Percentiles rank a stretch among this genome's conserved stretches.
These are phyloP conservation scores for Xerocomus amazonicus DNA, from an alignment of 1,284 basidiomycete genomes.

Conservation along the genomic window DNA sequence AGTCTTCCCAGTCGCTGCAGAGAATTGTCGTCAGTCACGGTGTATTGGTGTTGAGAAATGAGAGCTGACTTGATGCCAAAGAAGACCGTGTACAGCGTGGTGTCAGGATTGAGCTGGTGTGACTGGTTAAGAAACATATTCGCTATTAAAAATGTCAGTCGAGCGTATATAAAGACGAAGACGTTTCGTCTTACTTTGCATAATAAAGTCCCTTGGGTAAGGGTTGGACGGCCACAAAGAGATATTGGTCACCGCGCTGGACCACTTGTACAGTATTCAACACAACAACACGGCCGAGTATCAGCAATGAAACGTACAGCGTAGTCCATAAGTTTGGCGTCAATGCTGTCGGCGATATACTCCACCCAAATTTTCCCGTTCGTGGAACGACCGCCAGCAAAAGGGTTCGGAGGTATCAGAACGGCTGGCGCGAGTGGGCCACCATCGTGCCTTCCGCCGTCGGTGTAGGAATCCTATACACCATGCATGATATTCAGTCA, in stretches of 20 bases:
- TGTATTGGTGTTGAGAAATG: background rate
- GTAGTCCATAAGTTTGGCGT: constrained; percentile 26
- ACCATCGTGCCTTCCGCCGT: constrained; percentile 36
- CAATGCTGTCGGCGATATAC: constrained; percentile 21
- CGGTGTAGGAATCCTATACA: constrained; percentile 32
- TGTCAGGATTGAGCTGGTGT: constrained; percentile 26
- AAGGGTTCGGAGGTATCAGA: constrained; percentile 28
- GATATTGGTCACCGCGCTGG: constrained; percentile 36
- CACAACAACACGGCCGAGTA: too few relatives aligned
- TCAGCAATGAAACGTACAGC: constrained; percentile 16
- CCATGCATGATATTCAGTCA: background rate
- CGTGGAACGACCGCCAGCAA: constrained; percentile 36
- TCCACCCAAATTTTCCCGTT: constrained; percentile 38
- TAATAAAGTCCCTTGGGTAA: constrained; percentile 33
- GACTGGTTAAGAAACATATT: constrained; percentile 25
- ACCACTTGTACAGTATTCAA: constrained; percentile 22
- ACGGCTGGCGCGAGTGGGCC: constrained; percentile 33
- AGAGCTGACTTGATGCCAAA: constrained; percentile 38
- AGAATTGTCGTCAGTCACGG: constrained; percentile 9
- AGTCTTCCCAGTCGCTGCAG: constrained; percentile 31
- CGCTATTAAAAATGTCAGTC: constrained; percentile 12
- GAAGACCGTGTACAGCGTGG: constrained; percentile 35
- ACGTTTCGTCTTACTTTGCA: constrained; percentile 27
- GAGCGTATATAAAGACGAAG: background rate
- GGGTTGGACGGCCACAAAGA: constrained; percentile 38